phyloP scores from a whole-genome alignment of 345 rosid genomes.

The Schrenkiella parvula region DNA sequence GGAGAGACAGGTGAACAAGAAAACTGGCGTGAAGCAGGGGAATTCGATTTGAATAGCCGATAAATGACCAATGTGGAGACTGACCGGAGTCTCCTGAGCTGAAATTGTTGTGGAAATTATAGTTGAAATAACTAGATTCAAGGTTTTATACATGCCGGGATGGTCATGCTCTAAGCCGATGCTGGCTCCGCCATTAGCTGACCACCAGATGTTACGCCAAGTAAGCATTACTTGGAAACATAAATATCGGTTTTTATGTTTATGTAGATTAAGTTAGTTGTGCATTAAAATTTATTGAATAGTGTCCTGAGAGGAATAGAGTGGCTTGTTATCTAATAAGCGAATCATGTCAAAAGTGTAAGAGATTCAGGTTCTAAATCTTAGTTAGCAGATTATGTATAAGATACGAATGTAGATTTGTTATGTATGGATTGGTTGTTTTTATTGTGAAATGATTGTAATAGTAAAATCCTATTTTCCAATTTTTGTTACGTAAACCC shows the following conservation, averaged over 20 bases:
- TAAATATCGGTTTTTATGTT: constrained; percentile 6
- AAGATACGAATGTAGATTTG: not conserved
- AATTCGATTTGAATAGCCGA: constrained; percentile 80
- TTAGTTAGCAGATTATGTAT: not conserved
- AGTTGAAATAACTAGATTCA: not conserved
- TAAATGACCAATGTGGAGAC: constrained; percentile 15
- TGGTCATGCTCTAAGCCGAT: not conserved
- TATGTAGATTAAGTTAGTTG: constrained; percentile 5
- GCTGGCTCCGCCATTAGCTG: not conserved
- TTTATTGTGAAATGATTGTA: not conserved
- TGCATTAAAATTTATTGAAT: not conserved
- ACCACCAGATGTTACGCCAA: not conserved
- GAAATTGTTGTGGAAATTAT: not conserved
- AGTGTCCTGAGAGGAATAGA: not conserved
- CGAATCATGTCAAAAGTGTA: not conserved
- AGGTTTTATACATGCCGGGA: not conserved
- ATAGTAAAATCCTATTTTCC: not conserved
- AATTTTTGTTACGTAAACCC: not conserved
- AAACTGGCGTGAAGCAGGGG: constrained; percentile 87
- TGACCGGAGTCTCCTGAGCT: not conserved
- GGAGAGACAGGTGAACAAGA: constrained; percentile 63
- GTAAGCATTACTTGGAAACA: not conserved
- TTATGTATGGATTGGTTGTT: constrained; percentile 1
- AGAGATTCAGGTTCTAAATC: not conserved
- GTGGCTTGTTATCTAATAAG: not conserved